These are phyloP conservation scores for Juncus effusus DNA, from an alignment of 176 grass and related monocot genomes.

Conservation along the genomic window DNA sequence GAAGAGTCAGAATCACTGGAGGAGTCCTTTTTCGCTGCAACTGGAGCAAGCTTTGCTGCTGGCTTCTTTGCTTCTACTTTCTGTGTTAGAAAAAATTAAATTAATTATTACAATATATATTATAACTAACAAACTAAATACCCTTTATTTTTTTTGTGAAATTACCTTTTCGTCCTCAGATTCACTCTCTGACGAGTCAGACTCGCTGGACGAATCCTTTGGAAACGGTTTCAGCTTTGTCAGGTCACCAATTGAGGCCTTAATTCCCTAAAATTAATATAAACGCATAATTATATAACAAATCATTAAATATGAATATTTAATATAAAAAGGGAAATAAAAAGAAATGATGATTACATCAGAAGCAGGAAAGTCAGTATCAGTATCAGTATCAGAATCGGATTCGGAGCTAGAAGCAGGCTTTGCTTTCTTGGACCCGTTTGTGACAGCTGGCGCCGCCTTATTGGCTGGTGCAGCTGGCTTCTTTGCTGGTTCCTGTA, in stretches of 20 bases:
- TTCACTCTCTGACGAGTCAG: constrained; percentile 18
- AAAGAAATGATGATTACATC: no score
- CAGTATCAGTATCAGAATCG: background rate
- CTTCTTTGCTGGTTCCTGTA: constrained; percentile 60
- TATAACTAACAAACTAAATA: background rate
- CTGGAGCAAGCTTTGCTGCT: constrained; percentile 5
- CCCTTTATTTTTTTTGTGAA: background rate
- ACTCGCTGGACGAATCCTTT: constrained; percentile 17
- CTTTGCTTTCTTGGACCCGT: constrained; percentile 48
- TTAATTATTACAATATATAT: background rate
- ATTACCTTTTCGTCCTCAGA: constrained; percentile 35
- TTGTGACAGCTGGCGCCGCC: background rate
- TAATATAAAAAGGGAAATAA: no score
- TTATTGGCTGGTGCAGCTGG: constrained; percentile 31
- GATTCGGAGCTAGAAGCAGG: constrained; percentile 29
- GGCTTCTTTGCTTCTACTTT: background rate
- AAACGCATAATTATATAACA: no score
- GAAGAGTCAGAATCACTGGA: background rate
- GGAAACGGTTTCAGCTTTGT: no score
- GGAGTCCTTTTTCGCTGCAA: constrained; percentile 1
- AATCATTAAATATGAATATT: no score
- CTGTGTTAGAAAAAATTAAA: background rate
- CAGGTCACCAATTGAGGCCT: no score
- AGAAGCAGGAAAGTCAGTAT: no score
- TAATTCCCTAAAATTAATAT: no score